These are phyloP conservation scores for Aureobasidium zeae DNA, from an alignment of 2,329 filamentous ascomycete genomes.

Conservation along the genomic window DNA sequence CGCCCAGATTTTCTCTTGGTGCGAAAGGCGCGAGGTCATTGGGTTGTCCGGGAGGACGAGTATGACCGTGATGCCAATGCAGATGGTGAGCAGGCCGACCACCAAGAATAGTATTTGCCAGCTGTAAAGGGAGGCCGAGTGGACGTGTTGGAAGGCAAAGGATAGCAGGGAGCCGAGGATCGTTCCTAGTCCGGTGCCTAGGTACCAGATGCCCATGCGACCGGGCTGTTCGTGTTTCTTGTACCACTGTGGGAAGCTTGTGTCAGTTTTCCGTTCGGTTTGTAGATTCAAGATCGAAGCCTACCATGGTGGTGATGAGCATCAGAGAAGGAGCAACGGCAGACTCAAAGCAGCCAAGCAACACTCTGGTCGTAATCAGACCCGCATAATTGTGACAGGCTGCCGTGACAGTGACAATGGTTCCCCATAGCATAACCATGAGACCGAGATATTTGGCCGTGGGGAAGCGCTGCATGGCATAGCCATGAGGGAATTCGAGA, in stretches of 20 bases:
- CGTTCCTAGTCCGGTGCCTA: constrained; percentile 50
- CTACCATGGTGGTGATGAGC: constrained; percentile 48
- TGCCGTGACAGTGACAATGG: constrained; percentile 40
- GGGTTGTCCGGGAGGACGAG: constrained; percentile 27
- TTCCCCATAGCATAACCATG: constrained; percentile 38
- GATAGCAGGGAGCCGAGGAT: constrained; percentile 49
- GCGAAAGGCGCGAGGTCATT: constrained; percentile 23
- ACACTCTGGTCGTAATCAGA: constrained; percentile 40
- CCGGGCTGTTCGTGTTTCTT: constrained; percentile 46
- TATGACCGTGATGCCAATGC: constrained; percentile 28
- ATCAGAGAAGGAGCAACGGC: constrained; percentile 47
- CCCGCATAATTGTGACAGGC: constrained; percentile 43
- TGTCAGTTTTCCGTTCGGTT: no score
- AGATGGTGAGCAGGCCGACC: constrained; percentile 36
- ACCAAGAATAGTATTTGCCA: constrained; percentile 47
- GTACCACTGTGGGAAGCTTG: constrained; percentile 23
- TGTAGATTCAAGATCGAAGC: constrained; percentile 20
- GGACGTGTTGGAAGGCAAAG: constrained; percentile 45
- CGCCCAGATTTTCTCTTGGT: constrained; percentile 26
- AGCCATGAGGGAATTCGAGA: constrained; percentile 36
- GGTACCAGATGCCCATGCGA: constrained; percentile 57
- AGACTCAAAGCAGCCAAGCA: constrained; percentile 47
- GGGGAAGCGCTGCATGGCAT: constrained; percentile 45
- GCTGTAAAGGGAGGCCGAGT: constrained; percentile 29
- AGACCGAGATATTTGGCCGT: constrained; percentile 44